Conservation (phyloP, 2,329 filamentous ascomycete genomes). For the Trichoderma asperellum region DNA sequence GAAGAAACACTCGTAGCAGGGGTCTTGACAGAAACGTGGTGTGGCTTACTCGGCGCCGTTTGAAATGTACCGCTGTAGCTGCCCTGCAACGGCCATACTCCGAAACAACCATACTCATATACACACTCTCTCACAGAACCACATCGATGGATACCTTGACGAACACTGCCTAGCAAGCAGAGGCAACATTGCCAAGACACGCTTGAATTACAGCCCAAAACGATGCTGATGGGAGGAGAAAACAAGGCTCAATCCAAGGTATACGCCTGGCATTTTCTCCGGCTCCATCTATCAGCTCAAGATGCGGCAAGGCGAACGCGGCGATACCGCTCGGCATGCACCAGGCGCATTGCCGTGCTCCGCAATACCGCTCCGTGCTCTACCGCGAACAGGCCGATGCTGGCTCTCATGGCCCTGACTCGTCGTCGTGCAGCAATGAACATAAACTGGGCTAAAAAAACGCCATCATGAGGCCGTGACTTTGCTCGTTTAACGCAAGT, state of each 20-base stretch:
- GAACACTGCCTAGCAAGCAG: not conserved
- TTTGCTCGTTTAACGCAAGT: not conserved
- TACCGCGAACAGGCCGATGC: not conserved
- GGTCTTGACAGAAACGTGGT: conserved; percentile 1
- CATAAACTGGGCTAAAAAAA: not conserved
- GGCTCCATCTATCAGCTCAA: conserved; percentile 28
- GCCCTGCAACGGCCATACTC: not conserved
- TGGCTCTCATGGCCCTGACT: not conserved
- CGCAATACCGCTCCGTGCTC: conserved; percentile 7
- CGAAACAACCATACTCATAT: conserved; percentile 2
- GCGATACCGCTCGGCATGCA: conserved; percentile 16
- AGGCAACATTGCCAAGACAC: not conserved
- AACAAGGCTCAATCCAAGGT: conserved; percentile 6
- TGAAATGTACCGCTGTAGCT: not conserved
- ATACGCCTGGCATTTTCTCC: conserved; percentile 5
- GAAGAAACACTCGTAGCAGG: conserved; percentile 14
- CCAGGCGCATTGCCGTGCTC: conserved; percentile 20
- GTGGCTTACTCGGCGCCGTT: not conserved
- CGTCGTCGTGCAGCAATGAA: not conserved
- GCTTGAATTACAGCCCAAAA: conserved; percentile 1
- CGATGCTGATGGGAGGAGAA: not conserved
- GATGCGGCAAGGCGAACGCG: conserved; percentile 26
- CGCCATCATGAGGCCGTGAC: not conserved
- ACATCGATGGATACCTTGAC: not conserved
- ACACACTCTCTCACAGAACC: not conserved